Evolutionary conservation across 345 rosid genomes (phyloP), one percentile per base, ranked within the genome.

Genomic region (Aurinia saxatilis): DNA sequence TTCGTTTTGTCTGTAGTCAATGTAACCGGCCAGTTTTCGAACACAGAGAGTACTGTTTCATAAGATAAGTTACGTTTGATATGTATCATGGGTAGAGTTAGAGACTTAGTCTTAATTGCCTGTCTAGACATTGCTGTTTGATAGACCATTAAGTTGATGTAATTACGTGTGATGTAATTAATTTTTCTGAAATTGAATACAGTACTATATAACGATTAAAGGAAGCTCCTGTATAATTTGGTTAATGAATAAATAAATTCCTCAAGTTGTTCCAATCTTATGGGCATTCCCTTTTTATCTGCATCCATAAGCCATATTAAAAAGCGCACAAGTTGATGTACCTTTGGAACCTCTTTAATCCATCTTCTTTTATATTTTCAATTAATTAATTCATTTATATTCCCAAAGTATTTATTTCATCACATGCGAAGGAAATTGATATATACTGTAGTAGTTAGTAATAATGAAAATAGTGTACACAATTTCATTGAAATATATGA

Each of bases 211-310:
- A 41, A 19, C 41, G 53, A 42, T 8, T 60, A 53, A 10, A 44
- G 8, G 33, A 53, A 53, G 29, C 60, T 41, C 12, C 10, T 25
- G n/a, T n/a, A n/a, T 19, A 31, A 25, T 8, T 45, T 46, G 45
- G 3, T 47, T 27, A 60, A 14, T 47, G 23, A 35, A 18, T 54
- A 52, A 23, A 23, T n/a, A 21, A 10, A 46, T 37, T 35, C 39
- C 15, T 37, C 56, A 56, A 56, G 63, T 37, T 46, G 70, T 46
- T 66, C 56, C 57, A 38, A 56, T 37, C 64, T 57, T 57, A 67
- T 57, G 30, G 71, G 50, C 25, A 9, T 30, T 29, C 71, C 64
- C 34, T 56, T 56, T 56, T 47, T 30, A 67, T 57, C 57, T 37
- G 64, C 71, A 57, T 38, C 48, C 16, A 46, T 10, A 39, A 27